phyloP scores from a whole-genome alignment of 345 rosid species.

The Eutrema heterophyllum region DNA sequence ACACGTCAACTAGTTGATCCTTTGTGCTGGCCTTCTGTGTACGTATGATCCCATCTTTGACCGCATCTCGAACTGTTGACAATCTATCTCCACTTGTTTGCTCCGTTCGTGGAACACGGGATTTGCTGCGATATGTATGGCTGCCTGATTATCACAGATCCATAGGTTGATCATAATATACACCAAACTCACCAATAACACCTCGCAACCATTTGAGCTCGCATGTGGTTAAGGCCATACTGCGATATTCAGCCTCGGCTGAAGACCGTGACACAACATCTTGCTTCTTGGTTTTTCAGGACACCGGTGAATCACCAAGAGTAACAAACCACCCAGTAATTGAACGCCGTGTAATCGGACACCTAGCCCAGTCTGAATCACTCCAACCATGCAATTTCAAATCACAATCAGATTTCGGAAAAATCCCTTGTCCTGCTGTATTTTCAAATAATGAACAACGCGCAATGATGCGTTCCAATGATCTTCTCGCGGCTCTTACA shows the following conservation, averaged over 20 bases:
- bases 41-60: neutral
- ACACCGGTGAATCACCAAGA: neutral
- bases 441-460: neutral
- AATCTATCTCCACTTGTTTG: neutral
- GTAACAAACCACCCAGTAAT: neutral
- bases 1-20: too few species aligned
- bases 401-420: neutral
- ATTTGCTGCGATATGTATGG: neutral
- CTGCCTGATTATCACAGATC: neutral
- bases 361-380: neutral
- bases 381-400: neutral
- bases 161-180: neutral
- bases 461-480: neutral
- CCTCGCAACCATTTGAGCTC: neutral
- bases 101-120: neutral
- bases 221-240: neutral
- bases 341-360: rapidly evolving
- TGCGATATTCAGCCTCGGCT: neutral
- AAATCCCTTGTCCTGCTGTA: neutral
- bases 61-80: neutral
- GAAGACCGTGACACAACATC: neutral
- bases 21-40: neutral
- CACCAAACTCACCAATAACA: neutral
- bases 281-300: neutral
- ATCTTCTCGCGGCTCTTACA: neutral